Evolutionary conservation across 2,329 filamentous ascomycete genomes (phyloP).

Genomic region (Tolypocladium inflatum): DNA sequence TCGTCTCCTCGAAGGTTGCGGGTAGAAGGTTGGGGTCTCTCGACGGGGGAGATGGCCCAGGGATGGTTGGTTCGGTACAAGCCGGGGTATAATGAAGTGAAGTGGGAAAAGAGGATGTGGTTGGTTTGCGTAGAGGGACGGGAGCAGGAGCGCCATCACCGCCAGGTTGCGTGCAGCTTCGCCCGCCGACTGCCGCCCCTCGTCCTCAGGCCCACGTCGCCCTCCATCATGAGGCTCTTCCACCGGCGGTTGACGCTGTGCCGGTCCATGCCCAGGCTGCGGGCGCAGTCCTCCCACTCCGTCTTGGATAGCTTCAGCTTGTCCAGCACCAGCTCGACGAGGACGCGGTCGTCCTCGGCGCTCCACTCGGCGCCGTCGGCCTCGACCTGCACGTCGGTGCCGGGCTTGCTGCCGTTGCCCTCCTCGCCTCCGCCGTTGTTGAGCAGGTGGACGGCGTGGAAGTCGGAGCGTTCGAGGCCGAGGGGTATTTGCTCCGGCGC

Average conservation of each 20-base stretch:
- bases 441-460: slow-evolving; percentile 37
- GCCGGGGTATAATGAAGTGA: neutral
- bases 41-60: neutral
- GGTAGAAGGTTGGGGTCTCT: neutral
- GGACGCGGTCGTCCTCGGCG: slow-evolving; percentile 52
- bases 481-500: slow-evolving; percentile 52
- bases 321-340: slow-evolving; percentile 59
- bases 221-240: slow-evolving; percentile 51
- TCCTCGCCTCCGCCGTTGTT: slow-evolving; percentile 16
- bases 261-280: slow-evolving; percentile 51
- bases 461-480: slow-evolving; percentile 49
- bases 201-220: slow-evolving; percentile 49
- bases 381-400: slow-evolving; percentile 32
- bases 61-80: neutral
- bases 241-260: slow-evolving; percentile 48
- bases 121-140: too few species aligned
- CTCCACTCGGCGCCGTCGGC: slow-evolving; percentile 45
- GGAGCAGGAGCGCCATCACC: slow-evolving; percentile 17
- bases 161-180: slow-evolving; percentile 47
- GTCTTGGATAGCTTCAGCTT: slow-evolving; percentile 55
- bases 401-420: slow-evolving; percentile 12
- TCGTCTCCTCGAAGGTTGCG: neutral
- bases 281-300: slow-evolving; percentile 60
- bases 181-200: slow-evolving; percentile 29
- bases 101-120: too few species aligned